phyloP scores from a whole-genome alignment of 495 filamentous ascomycete species.

The Hypomontagnella submonticulosa region DNA sequence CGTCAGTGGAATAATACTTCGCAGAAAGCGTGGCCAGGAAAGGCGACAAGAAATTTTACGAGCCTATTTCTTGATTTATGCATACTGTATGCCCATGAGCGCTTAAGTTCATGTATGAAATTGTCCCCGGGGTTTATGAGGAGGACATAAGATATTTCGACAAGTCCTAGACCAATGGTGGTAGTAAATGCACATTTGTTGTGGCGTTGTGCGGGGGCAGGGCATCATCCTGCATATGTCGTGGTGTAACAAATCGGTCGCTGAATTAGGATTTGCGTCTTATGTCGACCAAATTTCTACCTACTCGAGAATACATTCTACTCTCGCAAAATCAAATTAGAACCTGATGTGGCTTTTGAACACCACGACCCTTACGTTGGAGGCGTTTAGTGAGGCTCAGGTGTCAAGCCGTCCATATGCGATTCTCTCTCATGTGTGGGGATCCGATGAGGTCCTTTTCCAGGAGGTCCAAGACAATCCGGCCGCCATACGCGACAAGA shows the following conservation, averaged over 20 bases:
- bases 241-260: not conserved
- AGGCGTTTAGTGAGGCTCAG: conserved; percentile 10
- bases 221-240: conserved; percentile 7
- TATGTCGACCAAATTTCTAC: not conserved
- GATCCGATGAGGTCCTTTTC: conserved; percentile 44
- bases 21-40: no score
- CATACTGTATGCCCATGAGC: no score
- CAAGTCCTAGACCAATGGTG: no score
- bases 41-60: no score
- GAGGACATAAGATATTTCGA: no score
- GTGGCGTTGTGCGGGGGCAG: not conserved
- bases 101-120: no score
- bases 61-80: no score
- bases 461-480: conserved; percentile 29
- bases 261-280: not conserved
- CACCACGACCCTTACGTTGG: conserved; percentile 11
- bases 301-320: not conserved
- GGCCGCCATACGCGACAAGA: not conserved
- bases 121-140: no score
- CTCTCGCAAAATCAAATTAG: not conserved
- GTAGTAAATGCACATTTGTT: no score
- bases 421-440: conserved; percentile 51
- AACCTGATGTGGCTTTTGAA: conserved; percentile 27
- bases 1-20: no score
- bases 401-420: conserved; percentile 34